Evolutionary conservation across 805 yeast genomes (phyloP).

Genomic region (Metschnikowia shivogae): DNA sequence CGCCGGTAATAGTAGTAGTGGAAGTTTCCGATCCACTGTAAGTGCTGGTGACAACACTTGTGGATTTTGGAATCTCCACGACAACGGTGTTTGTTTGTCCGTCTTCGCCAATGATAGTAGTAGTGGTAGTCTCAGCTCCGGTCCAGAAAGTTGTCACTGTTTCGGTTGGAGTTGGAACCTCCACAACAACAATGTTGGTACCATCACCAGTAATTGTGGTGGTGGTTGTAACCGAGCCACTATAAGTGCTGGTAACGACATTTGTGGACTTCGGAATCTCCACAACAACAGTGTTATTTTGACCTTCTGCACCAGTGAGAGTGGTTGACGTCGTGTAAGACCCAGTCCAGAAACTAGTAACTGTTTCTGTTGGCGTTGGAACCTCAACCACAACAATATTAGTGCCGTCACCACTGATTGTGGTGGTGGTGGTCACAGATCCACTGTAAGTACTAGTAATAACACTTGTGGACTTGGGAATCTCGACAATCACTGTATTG

Average conservation of each 20-base stretch:
- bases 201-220: not conserved
- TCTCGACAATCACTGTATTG: conserved; percentile 16
- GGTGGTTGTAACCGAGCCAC: not conserved
- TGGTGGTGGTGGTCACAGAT: not conserved
- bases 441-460: conserved; percentile 12
- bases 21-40: not conserved
- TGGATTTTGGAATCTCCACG: not conserved
- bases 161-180: not conserved
- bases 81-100: conserved; percentile 1
- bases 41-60: not conserved
- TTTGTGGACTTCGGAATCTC: not conserved
- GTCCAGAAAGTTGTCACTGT: conserved; percentile 1
- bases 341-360: conserved; percentile 8
- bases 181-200: not conserved
- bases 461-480: conserved; percentile 6
- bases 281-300: conserved; percentile 14
- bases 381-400: conserved; percentile 9
- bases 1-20: conserved; percentile 1
- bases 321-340: conserved; percentile 1
- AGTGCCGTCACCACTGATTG: not conserved
- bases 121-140: conserved; percentile 6
- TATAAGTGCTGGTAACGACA: not conserved
- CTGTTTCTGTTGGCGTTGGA: conserved; percentile 9
- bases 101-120: conserved; percentile 8
- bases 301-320: not conserved